phyloP scores from a whole-genome alignment of 2,329 filamentous ascomycete genomes.

The Chaetomiaceae sp. region DNA sequence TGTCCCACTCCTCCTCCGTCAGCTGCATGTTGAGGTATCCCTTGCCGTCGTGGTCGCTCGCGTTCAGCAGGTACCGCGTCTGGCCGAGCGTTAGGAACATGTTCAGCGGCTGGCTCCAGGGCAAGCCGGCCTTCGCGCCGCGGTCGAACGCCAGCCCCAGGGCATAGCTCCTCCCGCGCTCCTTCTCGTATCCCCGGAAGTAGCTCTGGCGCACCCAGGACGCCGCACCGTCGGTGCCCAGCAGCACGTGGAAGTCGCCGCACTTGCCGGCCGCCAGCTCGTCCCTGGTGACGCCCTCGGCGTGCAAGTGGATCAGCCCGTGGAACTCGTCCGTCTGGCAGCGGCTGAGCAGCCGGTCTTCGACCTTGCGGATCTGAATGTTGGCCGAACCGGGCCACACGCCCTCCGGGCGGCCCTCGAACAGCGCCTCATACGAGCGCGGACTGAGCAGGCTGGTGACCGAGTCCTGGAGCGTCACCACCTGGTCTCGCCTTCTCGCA shows the following conservation, averaged over 20 bases:
- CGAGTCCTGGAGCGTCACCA: conserved; percentile 34
- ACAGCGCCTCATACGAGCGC: conserved; percentile 29
- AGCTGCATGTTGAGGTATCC: conserved; percentile 37
- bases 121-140: conserved; percentile 28
- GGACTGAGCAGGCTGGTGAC: conserved; percentile 31
- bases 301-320: conserved; percentile 31
- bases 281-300: conserved; percentile 30
- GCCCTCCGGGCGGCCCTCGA: conserved; percentile 31
- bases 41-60: conserved; percentile 32
- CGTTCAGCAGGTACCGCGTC: conserved; percentile 35
- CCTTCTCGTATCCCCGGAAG: conserved; percentile 33
- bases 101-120: conserved; percentile 34
- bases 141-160: conserved; percentile 34
- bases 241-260: conserved; percentile 34
- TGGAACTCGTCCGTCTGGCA: conserved; percentile 32
- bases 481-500: conserved; percentile 32
- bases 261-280: conserved; percentile 27
- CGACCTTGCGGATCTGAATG: conserved; percentile 37
- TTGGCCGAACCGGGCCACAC: conserved; percentile 36
- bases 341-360: conserved; percentile 33
- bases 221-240: conserved; percentile 34
- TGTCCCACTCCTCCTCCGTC: conserved; percentile 34
- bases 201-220: conserved; percentile 34
- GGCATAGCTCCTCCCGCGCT: conserved; percentile 33
- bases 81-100: conserved; percentile 35